Conservation (phyloP, 2,329 filamentous ascomycete species). For the Plectosphaerella sp. region DNA sequence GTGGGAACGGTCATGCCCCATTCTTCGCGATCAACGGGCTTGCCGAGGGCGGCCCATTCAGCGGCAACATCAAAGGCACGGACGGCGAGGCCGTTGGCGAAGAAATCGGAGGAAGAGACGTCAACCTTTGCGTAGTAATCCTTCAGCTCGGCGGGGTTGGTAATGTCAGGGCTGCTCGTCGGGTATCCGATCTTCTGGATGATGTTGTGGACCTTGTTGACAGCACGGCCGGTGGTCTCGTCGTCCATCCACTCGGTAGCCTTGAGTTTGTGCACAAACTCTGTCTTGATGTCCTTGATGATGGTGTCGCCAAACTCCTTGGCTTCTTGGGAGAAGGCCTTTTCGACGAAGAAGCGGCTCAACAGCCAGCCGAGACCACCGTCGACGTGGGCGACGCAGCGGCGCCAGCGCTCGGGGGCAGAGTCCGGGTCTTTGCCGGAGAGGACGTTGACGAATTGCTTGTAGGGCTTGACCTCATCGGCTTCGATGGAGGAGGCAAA, state of each 20-base stretch:
- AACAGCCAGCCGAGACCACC: conserved; percentile 61
- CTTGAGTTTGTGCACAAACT: conserved; percentile 57
- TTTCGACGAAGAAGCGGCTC: conserved; percentile 66
- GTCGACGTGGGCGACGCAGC: conserved; percentile 56
- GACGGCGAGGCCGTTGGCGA: conserved; percentile 51
- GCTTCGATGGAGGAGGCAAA: conserved; percentile 53
- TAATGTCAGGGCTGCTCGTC: conserved; percentile 56
- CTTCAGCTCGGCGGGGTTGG: conserved; percentile 49
- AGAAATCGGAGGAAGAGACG: conserved; percentile 47
- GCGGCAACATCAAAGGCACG: conserved; percentile 40
- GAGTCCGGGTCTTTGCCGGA: conserved; percentile 59
- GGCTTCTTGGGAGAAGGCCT: conserved; percentile 61
- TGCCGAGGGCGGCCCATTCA: conserved; percentile 54
- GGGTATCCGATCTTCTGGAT: conserved; percentile 66
- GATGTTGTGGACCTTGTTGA: conserved; percentile 63
- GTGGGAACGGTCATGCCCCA: conserved; percentile 59
- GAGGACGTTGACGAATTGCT: conserved; percentile 55
- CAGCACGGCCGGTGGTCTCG: conserved; percentile 53
- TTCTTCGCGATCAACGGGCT: conserved; percentile 54
- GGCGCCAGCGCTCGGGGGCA: conserved; percentile 61
- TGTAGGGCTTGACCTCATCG: conserved; percentile 54
- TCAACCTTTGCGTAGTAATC: conserved; percentile 52
- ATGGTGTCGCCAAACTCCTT: conserved; percentile 65
- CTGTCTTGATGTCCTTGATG: conserved; percentile 64
- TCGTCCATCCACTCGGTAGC: conserved; percentile 61